Base-by-base conservation (phyloP, 2,329 filamentous ascomycete genomes). In the Talaromyces atroroseus region DNA sequence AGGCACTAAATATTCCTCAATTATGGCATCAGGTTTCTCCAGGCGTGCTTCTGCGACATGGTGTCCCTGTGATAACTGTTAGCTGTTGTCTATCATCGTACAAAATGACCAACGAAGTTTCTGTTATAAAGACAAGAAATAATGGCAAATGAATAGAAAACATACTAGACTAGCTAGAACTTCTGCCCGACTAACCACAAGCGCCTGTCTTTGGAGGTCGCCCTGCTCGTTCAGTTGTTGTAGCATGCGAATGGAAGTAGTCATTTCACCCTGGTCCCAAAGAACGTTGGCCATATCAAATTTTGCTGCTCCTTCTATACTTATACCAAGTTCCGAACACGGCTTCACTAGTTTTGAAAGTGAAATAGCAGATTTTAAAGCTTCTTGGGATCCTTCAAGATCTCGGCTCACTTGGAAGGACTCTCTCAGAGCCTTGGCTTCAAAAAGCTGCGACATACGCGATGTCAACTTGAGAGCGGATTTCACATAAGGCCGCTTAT, bases 231-330 rank as follows among this genome's bases (percentile, higher is more conserved):
- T 82, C 11, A 96, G 80, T 45, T 83, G 81, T 65, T 92, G 88
- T 20, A 97, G 82, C 81, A 97, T 92, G 38, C 86, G 82, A 58
- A 99, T 96, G 0, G 94, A 96, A 0, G 89, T 84, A 20, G 87
- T 84, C 77, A 90, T 89, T 71, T 99, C 92, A 12, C 91, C 91
- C 68, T 96, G 88, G 60, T 95, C 90, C 92, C 94, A 99, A 1
- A 99, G 77, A 6, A 95, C 90, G 65, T 88, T 90, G 11, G 95
- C 92, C 7, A 89, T 83, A 70, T 97, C 94, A 54, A 92, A 82
- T 61, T 86, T 85, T 40, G 91, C 83, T 12, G 86, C 86, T 12
- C 86, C 88, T 66, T 91, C 87, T 46, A 96, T 83, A 57, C 85
- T 82, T 2, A 97, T 74, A 0, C 88, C 89, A n/a, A 90, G 72